Base-by-base conservation (phyloP, 768 basidiomycete species). In the Psilocybe tampanensis region DNA sequence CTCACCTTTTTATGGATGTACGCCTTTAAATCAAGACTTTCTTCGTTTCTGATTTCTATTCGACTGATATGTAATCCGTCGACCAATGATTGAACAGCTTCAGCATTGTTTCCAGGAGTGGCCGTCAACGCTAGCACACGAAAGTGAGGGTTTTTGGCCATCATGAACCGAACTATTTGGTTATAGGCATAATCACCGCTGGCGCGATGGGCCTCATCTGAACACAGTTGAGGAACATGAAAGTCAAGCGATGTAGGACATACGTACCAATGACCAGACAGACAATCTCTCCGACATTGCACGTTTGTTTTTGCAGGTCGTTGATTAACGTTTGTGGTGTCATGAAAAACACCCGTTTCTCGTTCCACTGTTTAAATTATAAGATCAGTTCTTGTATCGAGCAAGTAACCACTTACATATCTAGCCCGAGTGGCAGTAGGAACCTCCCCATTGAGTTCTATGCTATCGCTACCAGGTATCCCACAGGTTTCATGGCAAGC, bases 271-370 rank as follows among this genome's bases (percentile, higher is more conserved):
- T 80, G 23, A 99, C 95, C 11, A 97, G 73, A 36, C 97, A 83
- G 24, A 96, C 79, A 22, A 99, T 89, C 65, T 94, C 89, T 29
- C 76, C 70, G 0, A 86, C 80, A 65, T 98, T 92, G 64, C 94
- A 89, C 24, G 79, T 85, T 39, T 86, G 88, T 1, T 79, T 82
- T 7, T 72, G 73, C 19, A 98, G 75, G 68, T 99, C 97, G 58
- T 96, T 96, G 58, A 90, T 78, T 21, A 98, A 79, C 0, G 96
- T 98, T 68, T 98, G 97, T 0, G 95, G 94, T 0, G 95, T 98
- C 86, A 95, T 94, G 68, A 93, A 98, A 68, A 96, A 94, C 19
- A 97, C 85, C 0, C 94, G 80, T 66, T 92, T 94, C 64, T 88
- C 81, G 58, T 77, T 72, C 90, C 91, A 94, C 92, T 94, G 43